Conservation (phyloP, 192 early-diverging fungal genomes). For the Geranomyces variabilis region DNA sequence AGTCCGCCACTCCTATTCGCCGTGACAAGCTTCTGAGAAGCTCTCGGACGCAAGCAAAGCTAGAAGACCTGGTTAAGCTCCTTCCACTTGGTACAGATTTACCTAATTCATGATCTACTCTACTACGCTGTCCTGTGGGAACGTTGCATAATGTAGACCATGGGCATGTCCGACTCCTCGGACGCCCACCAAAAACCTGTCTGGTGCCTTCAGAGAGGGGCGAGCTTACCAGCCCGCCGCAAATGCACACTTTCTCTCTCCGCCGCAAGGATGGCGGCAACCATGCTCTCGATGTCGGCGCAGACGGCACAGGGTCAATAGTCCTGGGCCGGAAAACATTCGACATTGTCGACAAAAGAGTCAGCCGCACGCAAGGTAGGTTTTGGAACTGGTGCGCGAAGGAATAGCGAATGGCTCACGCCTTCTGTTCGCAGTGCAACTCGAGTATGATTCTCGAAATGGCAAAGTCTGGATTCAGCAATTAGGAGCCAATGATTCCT, state of each 20-base stretch:
- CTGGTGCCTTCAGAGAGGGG: too few species aligned
- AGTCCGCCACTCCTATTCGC: neutral
- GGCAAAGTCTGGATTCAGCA: conserved; percentile 12
- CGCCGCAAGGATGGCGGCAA: neutral
- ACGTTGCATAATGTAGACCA: too few species aligned
- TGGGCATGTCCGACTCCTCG: too few species aligned
- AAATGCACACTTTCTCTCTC: too few species aligned
- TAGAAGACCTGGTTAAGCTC: too few species aligned
- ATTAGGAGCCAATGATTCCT: conserved; percentile 1
- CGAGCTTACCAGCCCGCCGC: too few species aligned
- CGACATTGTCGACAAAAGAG: conserved; percentile 15
- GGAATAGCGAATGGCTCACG: neutral
- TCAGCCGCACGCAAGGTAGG: conserved; percentile 30
- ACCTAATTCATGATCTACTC: too few species aligned
- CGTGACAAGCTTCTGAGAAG: neutral
- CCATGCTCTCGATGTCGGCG: neutral
- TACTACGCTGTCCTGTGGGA: too few species aligned
- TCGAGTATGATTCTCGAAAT: conserved; percentile 6
- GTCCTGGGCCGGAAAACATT: conserved; percentile 22
- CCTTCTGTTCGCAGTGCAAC: conserved; percentile 5
- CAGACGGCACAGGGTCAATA: conserved; percentile 13
- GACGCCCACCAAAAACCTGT: too few species aligned
- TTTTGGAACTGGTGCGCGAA: neutral
- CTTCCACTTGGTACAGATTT: too few species aligned
- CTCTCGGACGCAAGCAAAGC: too few species aligned